phyloP scores from a whole-genome alignment of 495 filamentous ascomycete genomes.

The Parachaetomium inaequale region DNA sequence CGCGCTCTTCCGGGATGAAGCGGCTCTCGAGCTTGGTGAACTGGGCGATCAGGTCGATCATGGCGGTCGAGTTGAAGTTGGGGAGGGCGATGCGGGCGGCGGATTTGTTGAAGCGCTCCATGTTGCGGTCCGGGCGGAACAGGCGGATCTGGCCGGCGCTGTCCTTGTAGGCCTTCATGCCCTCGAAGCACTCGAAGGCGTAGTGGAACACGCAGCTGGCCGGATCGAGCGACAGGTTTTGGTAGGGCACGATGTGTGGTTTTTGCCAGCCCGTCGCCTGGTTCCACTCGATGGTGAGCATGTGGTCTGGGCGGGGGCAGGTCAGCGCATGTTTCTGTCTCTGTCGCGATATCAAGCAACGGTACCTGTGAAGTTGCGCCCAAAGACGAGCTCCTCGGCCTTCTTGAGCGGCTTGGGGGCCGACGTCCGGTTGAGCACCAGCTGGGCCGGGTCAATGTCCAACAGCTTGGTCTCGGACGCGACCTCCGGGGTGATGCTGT shows the following conservation, averaged over 20 bases:
- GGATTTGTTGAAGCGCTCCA: constrained; percentile 87
- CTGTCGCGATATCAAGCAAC: not conserved
- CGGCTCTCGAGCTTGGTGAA: constrained; percentile 76
- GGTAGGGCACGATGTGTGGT: constrained; percentile 84
- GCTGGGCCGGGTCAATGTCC: constrained; percentile 70
- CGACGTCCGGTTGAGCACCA: constrained; percentile 67
- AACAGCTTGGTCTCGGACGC: constrained; percentile 47
- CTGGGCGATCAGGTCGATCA: constrained; percentile 75
- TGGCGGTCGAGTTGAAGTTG: constrained; percentile 63
- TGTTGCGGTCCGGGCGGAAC: constrained; percentile 96
- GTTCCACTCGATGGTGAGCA: constrained; percentile 95
- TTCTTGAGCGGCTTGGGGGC: constrained; percentile 70
- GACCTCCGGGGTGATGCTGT: constrained; percentile 57
- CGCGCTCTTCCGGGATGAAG: constrained; percentile 79
- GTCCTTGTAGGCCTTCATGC: constrained; percentile 98
- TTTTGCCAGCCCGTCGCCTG: constrained; percentile 69
- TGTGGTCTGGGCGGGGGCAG: constrained; percentile 66
- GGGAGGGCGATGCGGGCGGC: constrained; percentile 87
- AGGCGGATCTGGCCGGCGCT: constrained; percentile 67
- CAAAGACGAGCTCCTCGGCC: constrained; percentile 80
- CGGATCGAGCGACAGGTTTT: constrained; percentile 93
- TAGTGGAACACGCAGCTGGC: constrained; percentile 98
- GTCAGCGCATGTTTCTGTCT: not conserved
- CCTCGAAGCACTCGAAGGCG: constrained; percentile 94
- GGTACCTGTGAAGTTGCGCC: constrained; percentile 84